Conservation (phyloP, 495 filamentous ascomycete genomes). For the Penicillium samsonianum region DNA sequence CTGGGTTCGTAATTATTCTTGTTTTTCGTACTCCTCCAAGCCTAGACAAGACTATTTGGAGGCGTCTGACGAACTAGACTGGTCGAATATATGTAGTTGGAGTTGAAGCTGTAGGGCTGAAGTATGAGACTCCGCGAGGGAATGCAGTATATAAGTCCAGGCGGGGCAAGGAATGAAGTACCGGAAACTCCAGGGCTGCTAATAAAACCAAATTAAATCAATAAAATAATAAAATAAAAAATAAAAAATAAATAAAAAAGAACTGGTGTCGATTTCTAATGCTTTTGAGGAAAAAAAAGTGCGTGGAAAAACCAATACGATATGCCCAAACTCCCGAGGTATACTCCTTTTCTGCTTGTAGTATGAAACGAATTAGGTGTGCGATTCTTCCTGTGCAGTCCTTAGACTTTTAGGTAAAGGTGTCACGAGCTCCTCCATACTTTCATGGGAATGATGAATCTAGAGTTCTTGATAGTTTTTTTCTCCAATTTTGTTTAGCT, state of each 20-base stretch:
- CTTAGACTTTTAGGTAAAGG: no score
- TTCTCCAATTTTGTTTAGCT: background rate
- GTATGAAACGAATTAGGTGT: background rate
- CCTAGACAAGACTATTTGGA: background rate
- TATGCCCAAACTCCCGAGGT: background rate
- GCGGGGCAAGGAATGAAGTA: conserved; percentile 8
- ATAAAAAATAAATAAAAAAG: conserved; percentile 6
- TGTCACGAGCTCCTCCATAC: background rate
- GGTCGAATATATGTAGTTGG: background rate
- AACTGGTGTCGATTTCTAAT: conserved; percentile 27
- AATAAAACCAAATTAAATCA: no score
- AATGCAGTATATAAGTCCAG: conserved; percentile 17
- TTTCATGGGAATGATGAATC: background rate
- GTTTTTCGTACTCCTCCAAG: background rate
- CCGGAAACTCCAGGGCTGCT: conserved; percentile 10
- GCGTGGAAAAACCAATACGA: conserved; percentile 9
- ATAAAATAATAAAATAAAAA: conserved; percentile 7
- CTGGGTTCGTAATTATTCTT: conserved; percentile 5
- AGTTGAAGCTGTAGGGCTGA: conserved; percentile 27
- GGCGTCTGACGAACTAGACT: background rate
- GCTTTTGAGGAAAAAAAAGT: conserved; percentile 16
- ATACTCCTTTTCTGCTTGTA: background rate
- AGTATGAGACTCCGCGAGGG: conserved; percentile 17
- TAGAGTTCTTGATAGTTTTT: conserved; percentile 8
- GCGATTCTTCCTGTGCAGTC: background rate